Base-by-base conservation (phyloP, 495 filamentous ascomycete genomes). In the Poronia punctata region DNA sequence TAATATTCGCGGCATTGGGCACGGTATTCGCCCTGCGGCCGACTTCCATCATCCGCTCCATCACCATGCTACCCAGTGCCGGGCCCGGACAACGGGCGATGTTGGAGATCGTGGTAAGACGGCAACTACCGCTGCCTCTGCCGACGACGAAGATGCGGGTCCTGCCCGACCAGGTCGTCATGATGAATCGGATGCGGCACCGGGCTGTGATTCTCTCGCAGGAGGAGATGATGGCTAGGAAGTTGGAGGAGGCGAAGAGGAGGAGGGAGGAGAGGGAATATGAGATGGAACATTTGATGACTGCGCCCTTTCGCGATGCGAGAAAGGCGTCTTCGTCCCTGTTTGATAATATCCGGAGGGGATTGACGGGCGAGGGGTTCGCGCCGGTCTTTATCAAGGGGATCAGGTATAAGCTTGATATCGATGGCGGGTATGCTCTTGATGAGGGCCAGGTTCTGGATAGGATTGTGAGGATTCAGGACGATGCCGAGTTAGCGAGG, bases 381-480 rank as follows among this genome's bases (percentile, higher is more conserved):
- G 55, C 56, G 23, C 61, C 61, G 35, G 47, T 72, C 7, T 49
- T 35, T 19, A 43, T 72, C 15, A 46, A 58, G 2, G 57, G 45
- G 6, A 22, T 50, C 15, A 43, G 62, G 10, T 75, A 70, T 49
- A 75, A 72, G 57, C 27, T 78, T 6, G 72, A 78, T 41, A 53
- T 68, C 20, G 60, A 54, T 2, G 65, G 61, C 1, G 71, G 70
- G 2, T 75, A 68, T 56, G 68, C 66, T 5, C 49, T 74, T 36
- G 72, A 76, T 36, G 55, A 68, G 11, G 72, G 72, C 10, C 57
- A 61, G 27, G 72, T 69, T 5, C 50, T 78, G 32, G 72, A 76
- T 48, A 49, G 71, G 44, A 44, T 78, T 29, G 52, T 68, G 21
- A 57, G 12, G 16, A 51, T 59, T 11, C 46, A 55, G n/a, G 19